Evolutionary conservation across 306 rosid genomes (phyloP), one percentile per base, ranked within the genome.

Genomic region (Fragaria ananassa): DNA sequence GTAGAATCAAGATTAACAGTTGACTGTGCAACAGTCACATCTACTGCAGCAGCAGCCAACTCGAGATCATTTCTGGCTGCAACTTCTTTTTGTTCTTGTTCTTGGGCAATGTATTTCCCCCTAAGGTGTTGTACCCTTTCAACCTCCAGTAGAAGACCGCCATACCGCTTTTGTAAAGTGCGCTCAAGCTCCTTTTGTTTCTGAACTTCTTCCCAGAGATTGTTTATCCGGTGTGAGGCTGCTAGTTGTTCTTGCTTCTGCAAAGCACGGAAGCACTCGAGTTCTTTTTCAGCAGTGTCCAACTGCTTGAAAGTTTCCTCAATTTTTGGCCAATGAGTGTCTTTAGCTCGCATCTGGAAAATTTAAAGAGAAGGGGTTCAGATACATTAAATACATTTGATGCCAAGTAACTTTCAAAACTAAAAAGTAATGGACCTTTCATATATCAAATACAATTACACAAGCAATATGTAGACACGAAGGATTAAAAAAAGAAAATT

Each of bases 181-280:
- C 76, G 85, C 90, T 93, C 98, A 2, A 88, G 96, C 81, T 89
- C 97, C 87, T 88, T 93, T 77, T 93, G 98, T 79, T 87, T 91
- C 74, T 88, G 91, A 61, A 93, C 93, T 80, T 91, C 97, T 41
- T 85, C 87, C 92, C 91, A 86, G 2, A 91, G 66, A 76, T 75
- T 83, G 80, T 85, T 93, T 74, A 91, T 83, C 79, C 98, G 81
- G 86, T 91, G 92, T 3, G 96, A 79, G 47, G 97, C 91, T 13
- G 98, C 97, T 70, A 82, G 74, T 62, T 81, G 88, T 88, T 93
- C 98, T 87, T 93, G 97, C 85, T 86, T 93, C 78, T 88, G 83
- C 78, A 93, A 84, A 76, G 91, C 98, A 80, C 84, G 85, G 79
- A 91, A 93, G 87, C 96, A 93, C 82, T 93, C 97, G 0, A 88